These are phyloP conservation scores for Lasiosphaeris hirsuta DNA, from an alignment of 495 filamentous ascomycete genomes.

Conservation along the genomic window DNA sequence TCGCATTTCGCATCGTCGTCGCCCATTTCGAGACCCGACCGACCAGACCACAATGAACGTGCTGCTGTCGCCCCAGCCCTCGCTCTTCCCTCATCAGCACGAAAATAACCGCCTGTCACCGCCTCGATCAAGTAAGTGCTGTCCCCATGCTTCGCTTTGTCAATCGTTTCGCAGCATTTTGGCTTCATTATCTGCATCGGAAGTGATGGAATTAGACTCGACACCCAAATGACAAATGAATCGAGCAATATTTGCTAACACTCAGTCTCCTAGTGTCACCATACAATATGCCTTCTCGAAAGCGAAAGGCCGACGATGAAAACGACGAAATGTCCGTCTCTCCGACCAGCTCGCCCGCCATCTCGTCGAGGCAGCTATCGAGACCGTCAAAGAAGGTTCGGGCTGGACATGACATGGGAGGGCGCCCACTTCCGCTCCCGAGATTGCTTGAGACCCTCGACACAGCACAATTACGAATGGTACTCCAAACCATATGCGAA, in stretches of 20 bases:
- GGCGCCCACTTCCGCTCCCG: slow-evolving; percentile 74
- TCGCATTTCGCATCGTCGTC: not conserved
- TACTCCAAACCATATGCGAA: slow-evolving; percentile 84
- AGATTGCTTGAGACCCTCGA: slow-evolving; percentile 89
- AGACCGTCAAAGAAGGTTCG: slow-evolving; percentile 60
- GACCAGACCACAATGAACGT: slow-evolving; percentile 45
- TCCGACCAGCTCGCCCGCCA: slow-evolving; percentile 73
- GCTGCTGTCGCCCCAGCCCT: slow-evolving; percentile 53
- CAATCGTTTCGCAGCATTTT: slow-evolving; percentile 5
- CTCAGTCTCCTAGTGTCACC: slow-evolving; percentile 47
- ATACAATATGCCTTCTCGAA: slow-evolving; percentile 56
- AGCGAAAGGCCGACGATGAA: slow-evolving; percentile 88
- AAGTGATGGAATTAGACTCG: not conserved
- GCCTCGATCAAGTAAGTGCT: slow-evolving; percentile 62
- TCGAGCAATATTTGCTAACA: slow-evolving; percentile 24
- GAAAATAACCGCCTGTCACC: slow-evolving; percentile 67
- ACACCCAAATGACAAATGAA: not conserved
- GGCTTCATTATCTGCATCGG: not conserved
- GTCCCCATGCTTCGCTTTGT: not conserved
- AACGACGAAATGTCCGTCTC: slow-evolving; percentile 87
- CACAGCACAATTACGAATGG: slow-evolving; percentile 70
- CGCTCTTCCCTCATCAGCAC: slow-evolving; percentile 75
- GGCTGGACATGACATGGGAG: slow-evolving; percentile 61
- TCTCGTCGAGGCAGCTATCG: slow-evolving; percentile 57
- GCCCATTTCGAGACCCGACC: slow-evolving; percentile 5